A percentile compares a stretch with the other conserved stretches of the same genome.
phyloP scores from a whole-genome alignment of 2,329 filamentous ascomycete genomes.

The Cryphonectria nitschkei region DNA sequence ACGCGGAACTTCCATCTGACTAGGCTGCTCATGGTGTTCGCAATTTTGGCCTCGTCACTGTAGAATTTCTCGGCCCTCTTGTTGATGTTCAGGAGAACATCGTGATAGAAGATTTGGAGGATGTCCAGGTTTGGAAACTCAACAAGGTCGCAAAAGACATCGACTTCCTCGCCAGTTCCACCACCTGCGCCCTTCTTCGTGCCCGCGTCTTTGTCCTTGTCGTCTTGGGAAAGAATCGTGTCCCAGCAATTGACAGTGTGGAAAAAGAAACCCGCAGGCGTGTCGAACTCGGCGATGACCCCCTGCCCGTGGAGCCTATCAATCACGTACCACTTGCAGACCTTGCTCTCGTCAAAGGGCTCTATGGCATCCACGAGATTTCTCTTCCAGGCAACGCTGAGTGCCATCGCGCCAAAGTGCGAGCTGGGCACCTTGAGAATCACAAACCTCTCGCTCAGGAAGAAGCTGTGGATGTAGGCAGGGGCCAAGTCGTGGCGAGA shows the following conservation, averaged over 20 bases:
- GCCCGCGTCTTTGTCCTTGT: constrained; percentile 28
- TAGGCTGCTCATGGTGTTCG: constrained; percentile 44
- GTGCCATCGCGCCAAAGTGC: constrained; percentile 60
- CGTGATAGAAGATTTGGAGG: constrained; percentile 70
- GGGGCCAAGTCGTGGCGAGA: constrained; percentile 50
- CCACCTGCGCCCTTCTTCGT: constrained; percentile 36
- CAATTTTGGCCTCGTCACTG: constrained; percentile 44
- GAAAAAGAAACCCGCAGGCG: constrained; percentile 74
- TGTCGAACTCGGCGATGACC: constrained; percentile 70
- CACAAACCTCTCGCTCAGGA: constrained; percentile 71
- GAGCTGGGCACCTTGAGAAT: constrained; percentile 74
- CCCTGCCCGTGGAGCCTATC: constrained; percentile 67
- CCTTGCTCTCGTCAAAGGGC: constrained; percentile 59
- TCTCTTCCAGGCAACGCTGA: constrained; percentile 64
- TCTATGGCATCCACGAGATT: constrained; percentile 72
- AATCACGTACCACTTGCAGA: constrained; percentile 73
- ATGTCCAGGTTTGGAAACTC: constrained; percentile 68
- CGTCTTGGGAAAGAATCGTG: constrained; percentile 41
- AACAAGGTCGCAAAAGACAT: constrained; percentile 68
- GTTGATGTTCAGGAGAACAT: constrained; percentile 62
- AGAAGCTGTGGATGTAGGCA: constrained; percentile 84
- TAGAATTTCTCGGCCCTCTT: constrained; percentile 49
- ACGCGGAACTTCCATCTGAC: constrained; percentile 50
- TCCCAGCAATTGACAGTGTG: constrained; percentile 81
- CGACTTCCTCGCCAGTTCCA: constrained; percentile 38